A percentile compares a stretch with the other conserved stretches of the same genome.
These are phyloP conservation scores for Lactifluus echinatus DNA, from an alignment of 768 basidiomycete species.

Conservation along the genomic window DNA sequence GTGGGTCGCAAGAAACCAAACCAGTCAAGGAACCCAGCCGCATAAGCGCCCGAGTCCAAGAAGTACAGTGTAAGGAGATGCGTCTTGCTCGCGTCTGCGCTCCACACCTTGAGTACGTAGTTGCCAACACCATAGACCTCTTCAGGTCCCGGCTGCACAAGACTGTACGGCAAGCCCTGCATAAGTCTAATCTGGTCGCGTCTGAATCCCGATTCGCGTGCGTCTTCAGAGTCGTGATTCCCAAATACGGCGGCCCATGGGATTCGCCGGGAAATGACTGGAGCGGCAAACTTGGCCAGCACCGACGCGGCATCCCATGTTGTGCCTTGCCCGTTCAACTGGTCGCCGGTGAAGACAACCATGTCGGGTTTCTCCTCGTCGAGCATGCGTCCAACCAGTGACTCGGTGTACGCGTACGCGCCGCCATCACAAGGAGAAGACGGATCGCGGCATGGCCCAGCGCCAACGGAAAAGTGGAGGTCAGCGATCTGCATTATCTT, in stretches of 20 bases:
- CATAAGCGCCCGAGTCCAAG: constrained; percentile 80
- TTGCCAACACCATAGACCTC: constrained; percentile 88
- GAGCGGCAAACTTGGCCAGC: constrained; percentile 77
- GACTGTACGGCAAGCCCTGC: constrained; percentile 76
- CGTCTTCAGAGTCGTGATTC: constrained; percentile 84
- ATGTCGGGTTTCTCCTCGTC: constrained; percentile 82
- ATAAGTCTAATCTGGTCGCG: constrained; percentile 61
- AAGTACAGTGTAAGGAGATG: constrained; percentile 89
- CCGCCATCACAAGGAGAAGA: constrained; percentile 38
- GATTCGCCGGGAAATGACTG: constrained; percentile 64
- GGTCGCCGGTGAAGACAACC: constrained; percentile 89
- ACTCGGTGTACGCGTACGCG: constrained; percentile 74
- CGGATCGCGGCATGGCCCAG: constrained; percentile 72
- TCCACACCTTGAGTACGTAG: constrained; percentile 77
- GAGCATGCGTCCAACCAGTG: constrained; percentile 60
- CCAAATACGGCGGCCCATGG: constrained; percentile 94
- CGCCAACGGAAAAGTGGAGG: constrained; percentile 81
- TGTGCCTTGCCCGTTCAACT: constrained; percentile 85
- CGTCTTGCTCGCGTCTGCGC: constrained; percentile 80
- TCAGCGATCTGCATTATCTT: constrained; percentile 90
- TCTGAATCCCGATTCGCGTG: constrained; percentile 33
- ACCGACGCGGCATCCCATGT: constrained; percentile 87
- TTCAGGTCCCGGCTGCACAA: constrained; percentile 73
- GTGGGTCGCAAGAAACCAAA: constrained; percentile 58
- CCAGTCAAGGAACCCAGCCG: constrained; percentile 48